phyloP scores from a whole-genome alignment of 2,329 filamentous ascomycete genomes.

The Helotiales sp. region DNA sequence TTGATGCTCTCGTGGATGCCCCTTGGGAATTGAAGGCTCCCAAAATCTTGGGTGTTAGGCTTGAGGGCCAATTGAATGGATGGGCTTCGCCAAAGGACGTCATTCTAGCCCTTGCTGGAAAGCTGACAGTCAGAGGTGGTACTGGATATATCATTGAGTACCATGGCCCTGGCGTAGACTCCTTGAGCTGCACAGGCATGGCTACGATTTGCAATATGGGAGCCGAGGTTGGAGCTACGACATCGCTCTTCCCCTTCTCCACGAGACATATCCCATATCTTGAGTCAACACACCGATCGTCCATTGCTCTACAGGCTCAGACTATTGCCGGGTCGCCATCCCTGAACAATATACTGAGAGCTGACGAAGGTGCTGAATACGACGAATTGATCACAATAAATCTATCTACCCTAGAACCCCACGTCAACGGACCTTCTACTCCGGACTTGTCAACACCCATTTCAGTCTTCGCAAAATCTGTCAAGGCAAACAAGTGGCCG shows the following conservation, averaged over 20 bases:
- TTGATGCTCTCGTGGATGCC: conserved; percentile 92
- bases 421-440: conserved; percentile 96
- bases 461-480: conserved; percentile 83
- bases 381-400: conserved; percentile 91
- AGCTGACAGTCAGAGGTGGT: conserved; percentile 88
- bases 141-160: conserved; percentile 96
- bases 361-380: conserved; percentile 82
- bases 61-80: conserved; percentile 80
- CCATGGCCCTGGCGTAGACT: conserved; percentile 84
- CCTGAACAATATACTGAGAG: conserved; percentile 66
- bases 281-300: conserved; percentile 73
- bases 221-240: conserved; percentile 93
- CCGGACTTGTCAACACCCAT: conserved; percentile 92
- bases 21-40: conserved; percentile 98
- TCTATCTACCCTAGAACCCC: conserved; percentile 85
- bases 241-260: conserved; percentile 77
- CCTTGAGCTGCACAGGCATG: conserved; percentile 90
- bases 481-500: conserved; percentile 86
- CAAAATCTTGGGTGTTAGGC: conserved; percentile 80
- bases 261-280: conserved; percentile 83
- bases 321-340: conserved; percentile 31
- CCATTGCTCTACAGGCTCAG: conserved; percentile 34
- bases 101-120: conserved; percentile 85
- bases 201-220: conserved; percentile 78
- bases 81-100: conserved; percentile 97